phyloP scores from a whole-genome alignment of 2,329 filamentous ascomycete genomes.

The Alternaria triticimaculans region DNA sequence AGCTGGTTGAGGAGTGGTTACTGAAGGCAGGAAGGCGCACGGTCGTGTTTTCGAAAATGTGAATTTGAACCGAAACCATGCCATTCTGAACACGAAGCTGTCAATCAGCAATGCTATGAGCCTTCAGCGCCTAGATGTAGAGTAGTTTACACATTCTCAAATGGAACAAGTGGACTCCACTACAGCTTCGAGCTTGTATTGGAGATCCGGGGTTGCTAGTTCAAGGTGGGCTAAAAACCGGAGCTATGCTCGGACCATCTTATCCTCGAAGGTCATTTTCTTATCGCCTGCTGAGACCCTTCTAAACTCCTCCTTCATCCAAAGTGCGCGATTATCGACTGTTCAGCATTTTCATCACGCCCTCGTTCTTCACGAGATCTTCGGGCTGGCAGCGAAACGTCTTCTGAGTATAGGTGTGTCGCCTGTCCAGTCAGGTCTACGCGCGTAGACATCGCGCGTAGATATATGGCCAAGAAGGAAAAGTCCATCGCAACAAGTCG shows the following conservation, averaged over 20 bases:
- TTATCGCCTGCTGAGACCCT: not conserved
- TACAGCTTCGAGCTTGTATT: not conserved
- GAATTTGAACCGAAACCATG: not conserved
- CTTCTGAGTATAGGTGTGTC: not conserved
- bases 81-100: not conserved
- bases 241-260: not conserved
- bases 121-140: not conserved
- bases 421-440: not conserved
- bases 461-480: not conserved
- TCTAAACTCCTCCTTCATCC: not conserved
- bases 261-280: not conserved
- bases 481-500: not conserved
- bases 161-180: not conserved
- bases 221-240: not conserved
- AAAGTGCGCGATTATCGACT: too few species aligned
- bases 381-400: not conserved
- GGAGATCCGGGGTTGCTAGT: not conserved
- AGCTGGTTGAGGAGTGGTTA: conserved; percentile 41
- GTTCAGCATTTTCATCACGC: not conserved
- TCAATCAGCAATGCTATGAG: not conserved
- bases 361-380: not conserved
- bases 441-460: not conserved
- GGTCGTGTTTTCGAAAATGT: not conserved
- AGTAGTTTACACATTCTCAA: not conserved
- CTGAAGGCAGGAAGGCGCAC: not conserved